phyloP scores from a whole-genome alignment of 2,329 filamentous ascomycete species.

The Monilinia laxa region DNA sequence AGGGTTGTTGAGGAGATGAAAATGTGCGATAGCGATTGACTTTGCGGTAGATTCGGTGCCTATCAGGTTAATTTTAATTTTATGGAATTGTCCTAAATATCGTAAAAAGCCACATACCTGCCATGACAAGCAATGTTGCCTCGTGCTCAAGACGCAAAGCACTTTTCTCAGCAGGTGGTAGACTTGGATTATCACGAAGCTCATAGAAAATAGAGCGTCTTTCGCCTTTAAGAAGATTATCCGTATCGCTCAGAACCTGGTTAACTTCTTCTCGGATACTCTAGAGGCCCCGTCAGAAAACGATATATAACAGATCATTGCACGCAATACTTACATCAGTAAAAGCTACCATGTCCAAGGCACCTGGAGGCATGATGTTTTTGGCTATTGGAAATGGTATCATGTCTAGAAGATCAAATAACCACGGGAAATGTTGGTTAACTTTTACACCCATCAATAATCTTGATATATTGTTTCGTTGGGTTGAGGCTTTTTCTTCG shows the following conservation, averaged over 20 bases:
- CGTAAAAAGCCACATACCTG: constrained; percentile 30
- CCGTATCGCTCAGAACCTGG: too few relatives aligned
- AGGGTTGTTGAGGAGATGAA: constrained; percentile 39
- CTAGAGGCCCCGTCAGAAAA: background rate
- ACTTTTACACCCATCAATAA: constrained; percentile 23
- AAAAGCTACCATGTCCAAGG: constrained; percentile 22
- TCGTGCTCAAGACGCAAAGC: constrained; percentile 40
- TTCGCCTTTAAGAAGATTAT: constrained; percentile 13
- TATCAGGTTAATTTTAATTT: background rate
- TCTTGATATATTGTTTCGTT: constrained; percentile 18
- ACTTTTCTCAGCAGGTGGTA: constrained; percentile 38
- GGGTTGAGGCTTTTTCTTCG: constrained; percentile 15
- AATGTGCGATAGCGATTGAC: background rate
- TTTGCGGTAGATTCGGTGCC: constrained; percentile 4
- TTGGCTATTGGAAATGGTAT: constrained; percentile 14
- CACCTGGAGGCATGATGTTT: constrained; percentile 21
- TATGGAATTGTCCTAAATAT: too few relatives aligned
- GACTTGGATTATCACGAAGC: constrained; percentile 15
- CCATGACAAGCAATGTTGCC: constrained; percentile 37
- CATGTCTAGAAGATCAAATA: constrained; percentile 18
- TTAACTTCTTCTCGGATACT: constrained; percentile 17
- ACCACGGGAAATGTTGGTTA: constrained; percentile 17
- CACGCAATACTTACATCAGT: constrained; percentile 15
- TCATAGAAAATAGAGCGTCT: constrained; percentile 19
- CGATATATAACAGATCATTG: too few relatives aligned